Evolutionary conservation across 805 yeast species (phyloP).

Genomic region (Wickerhamomyces canadensis): DNA sequence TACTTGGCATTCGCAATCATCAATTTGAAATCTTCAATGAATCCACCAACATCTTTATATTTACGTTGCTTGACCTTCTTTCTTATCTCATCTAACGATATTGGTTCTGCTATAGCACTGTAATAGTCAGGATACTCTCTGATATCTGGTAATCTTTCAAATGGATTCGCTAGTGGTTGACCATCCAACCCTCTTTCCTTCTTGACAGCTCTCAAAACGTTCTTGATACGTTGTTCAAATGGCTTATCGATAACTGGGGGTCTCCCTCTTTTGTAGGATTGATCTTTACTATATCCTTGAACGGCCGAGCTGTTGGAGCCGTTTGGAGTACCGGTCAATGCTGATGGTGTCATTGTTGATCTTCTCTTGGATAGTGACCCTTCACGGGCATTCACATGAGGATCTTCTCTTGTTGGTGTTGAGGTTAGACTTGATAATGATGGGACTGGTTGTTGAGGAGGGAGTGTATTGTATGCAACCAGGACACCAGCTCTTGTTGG

Average conservation of each 20-base stretch:
- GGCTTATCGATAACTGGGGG: conserved; percentile 91
- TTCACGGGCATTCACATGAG: conserved; percentile 4
- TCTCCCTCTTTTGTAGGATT: conserved; percentile 61
- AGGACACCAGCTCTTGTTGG: conserved; percentile 17
- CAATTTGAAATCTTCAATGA: conserved; percentile 68
- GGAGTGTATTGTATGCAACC: conserved; percentile 10
- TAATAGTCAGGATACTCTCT: conserved; percentile 39
- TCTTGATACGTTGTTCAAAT: conserved; percentile 86
- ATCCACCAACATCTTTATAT: conserved; percentile 69
- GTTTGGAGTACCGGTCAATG: conserved; percentile 1
- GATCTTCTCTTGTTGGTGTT: conserved; percentile 3
- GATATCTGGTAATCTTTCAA: conserved; percentile 79
- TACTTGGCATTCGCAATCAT: conserved; percentile 71
- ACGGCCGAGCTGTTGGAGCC: not conserved
- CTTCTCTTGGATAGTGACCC: conserved; percentile 5
- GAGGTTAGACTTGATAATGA: conserved; percentile 2
- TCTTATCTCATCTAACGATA: conserved; percentile 67
- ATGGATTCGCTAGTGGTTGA: conserved; percentile 50
- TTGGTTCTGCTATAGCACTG: conserved; percentile 48
- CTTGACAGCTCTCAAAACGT: conserved; percentile 74
- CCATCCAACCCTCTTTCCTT: conserved; percentile 55
- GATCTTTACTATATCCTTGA: conserved; percentile 16
- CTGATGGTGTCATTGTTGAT: conserved; percentile 1
- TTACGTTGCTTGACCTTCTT: conserved; percentile 81
- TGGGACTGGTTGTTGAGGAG: conserved; percentile 2